These are phyloP conservation scores for Phytophthora niederhauseri DNA, from an alignment of 352 stramenopile species.

Conservation along the genomic window DNA sequence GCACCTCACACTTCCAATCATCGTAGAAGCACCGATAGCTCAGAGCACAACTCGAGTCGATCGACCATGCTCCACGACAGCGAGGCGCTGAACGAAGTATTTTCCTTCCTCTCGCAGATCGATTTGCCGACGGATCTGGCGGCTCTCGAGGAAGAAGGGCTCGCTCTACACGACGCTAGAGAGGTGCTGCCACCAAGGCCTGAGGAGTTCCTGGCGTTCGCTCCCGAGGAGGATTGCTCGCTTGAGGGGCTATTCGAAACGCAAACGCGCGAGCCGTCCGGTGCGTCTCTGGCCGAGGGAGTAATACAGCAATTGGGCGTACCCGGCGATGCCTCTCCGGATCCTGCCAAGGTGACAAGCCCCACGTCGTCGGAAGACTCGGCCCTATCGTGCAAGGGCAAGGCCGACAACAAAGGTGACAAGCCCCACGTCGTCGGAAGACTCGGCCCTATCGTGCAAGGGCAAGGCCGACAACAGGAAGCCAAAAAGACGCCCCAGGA, in stretches of 20 bases:
- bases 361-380: slow-evolving; percentile 14
- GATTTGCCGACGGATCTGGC: slow-evolving; percentile 12
- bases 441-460: neutral
- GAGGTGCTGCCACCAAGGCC: neutral
- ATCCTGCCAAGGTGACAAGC: neutral
- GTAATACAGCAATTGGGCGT: neutral
- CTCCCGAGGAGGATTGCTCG: neutral
- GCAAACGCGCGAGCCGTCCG: neutral
- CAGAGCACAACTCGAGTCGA: neutral
- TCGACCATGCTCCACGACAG: slow-evolving; percentile 10
- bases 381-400: neutral
- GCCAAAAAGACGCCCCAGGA: slow-evolving; percentile 3
- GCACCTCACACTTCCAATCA: slow-evolving; percentile 11
- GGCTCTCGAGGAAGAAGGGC: neutral
- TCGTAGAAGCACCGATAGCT: no score
- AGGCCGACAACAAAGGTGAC: neutral
- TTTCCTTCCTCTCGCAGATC: slow-evolving; percentile 29
- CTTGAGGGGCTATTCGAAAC: neutral
- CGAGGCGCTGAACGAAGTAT: slow-evolving; percentile 24
- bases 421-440: slow-evolving; percentile 13
- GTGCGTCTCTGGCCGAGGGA: neutral
- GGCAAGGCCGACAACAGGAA: neutral
- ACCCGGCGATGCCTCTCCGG: neutral
- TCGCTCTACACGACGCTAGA: neutral
- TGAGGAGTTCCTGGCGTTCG: neutral